Conservation (phyloP, 805 yeast species). For the Tetrapisispora fleetii region DNA sequence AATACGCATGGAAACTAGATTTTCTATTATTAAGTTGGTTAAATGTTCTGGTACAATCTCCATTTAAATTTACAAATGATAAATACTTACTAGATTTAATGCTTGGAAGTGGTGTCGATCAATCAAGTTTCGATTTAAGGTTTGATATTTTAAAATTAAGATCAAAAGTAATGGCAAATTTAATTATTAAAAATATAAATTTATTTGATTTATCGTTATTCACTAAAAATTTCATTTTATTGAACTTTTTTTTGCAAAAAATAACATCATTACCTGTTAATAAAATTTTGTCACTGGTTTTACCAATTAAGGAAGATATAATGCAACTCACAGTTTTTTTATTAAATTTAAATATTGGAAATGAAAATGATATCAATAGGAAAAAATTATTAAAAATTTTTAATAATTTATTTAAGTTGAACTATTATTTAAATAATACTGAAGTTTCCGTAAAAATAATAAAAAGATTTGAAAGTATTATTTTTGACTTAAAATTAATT, state of each 20-base stretch:
- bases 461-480: not conserved
- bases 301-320: not conserved
- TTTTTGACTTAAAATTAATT: not conserved
- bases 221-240: conserved; percentile 7
- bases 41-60: conserved; percentile 56
- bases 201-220: not conserved
- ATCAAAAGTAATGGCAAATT: not conserved
- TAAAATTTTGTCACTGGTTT: not conserved
- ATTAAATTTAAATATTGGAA: not conserved
- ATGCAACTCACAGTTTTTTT: not conserved
- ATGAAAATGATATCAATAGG: not conserved
- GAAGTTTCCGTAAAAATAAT: conserved; percentile 6
- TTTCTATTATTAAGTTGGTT: conserved; percentile 61
- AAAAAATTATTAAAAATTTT: conserved; percentile 9
- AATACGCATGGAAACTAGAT: conserved; percentile 36
- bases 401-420: conserved; percentile 19
- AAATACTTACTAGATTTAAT: conserved; percentile 16
- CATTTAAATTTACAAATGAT: conserved; percentile 47
- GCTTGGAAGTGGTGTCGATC: not conserved
- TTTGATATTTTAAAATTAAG: not conserved
- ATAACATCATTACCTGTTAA: not conserved
- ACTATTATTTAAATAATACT: conserved; percentile 24
- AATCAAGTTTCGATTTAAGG: not conserved
- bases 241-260: conserved; percentile 14
- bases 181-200: not conserved